Evolutionary conservation across 2,329 filamentous ascomycete species (phyloP).

Genomic region (Stromatinia cepivora): DNA sequence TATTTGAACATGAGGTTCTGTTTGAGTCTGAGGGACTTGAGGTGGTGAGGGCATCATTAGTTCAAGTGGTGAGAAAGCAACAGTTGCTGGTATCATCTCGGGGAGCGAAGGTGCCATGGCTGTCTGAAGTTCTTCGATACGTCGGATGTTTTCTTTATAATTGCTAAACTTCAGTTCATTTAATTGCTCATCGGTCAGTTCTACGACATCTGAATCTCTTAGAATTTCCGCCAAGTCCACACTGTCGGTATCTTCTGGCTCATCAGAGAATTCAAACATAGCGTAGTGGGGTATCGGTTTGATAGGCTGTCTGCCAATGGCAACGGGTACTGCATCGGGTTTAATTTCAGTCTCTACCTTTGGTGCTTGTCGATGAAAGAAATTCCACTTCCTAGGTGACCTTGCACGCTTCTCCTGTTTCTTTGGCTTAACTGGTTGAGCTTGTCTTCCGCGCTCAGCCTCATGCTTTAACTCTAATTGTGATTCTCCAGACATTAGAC

Average conservation of each 20-base stretch:
- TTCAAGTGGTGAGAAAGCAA: constrained; percentile 33
- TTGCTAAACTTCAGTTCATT: constrained; percentile 38
- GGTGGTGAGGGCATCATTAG: constrained; percentile 27
- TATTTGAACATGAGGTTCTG: constrained; percentile 31
- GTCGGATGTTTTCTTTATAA: constrained; percentile 34
- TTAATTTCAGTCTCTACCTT: constrained; percentile 40
- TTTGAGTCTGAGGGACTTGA: constrained; percentile 29
- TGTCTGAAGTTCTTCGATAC: constrained; percentile 31
- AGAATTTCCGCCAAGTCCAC: constrained; percentile 50
- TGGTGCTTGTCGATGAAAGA: constrained; percentile 58
- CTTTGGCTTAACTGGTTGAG: constrained; percentile 44
- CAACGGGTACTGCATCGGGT: constrained; percentile 49
- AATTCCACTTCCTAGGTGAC: constrained; percentile 60
- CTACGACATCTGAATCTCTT: constrained; percentile 47
- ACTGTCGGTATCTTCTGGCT: constrained; percentile 36
- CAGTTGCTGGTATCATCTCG: constrained; percentile 16
- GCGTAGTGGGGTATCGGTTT: constrained; percentile 61
- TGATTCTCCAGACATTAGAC: constrained; percentile 59
- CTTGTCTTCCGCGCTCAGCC: constrained; percentile 38
- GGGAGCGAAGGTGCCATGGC: constrained; percentile 23
- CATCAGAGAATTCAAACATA: constrained; percentile 60
- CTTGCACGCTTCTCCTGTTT: constrained; percentile 58
- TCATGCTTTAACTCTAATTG: constrained; percentile 44
- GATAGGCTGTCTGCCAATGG: constrained; percentile 44
- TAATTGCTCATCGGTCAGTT: constrained; percentile 37